Conservation (phyloP, 768 basidiomycete genomes). For the Kwoniella dejecticola region DNA sequence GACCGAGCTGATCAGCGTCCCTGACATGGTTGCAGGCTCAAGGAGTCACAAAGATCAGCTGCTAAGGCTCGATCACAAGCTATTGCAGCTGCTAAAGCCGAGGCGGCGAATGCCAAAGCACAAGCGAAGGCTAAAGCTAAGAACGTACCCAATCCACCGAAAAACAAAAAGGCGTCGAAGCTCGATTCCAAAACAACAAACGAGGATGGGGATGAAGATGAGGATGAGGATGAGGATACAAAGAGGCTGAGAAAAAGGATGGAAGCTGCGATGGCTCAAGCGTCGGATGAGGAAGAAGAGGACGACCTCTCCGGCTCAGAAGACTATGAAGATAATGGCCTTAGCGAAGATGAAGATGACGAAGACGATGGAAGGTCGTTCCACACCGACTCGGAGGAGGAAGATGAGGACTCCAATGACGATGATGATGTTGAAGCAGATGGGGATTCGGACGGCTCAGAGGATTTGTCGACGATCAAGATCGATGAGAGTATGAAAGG, state of each 20-base stretch:
- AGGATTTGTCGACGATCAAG: slow-evolving; percentile 12
- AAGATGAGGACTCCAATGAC: slow-evolving; percentile 1
- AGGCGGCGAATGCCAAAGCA: not conserved
- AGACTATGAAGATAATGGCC: slow-evolving; percentile 4
- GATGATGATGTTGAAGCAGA: slow-evolving; percentile 12
- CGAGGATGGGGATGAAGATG: slow-evolving; percentile 19
- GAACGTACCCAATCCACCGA: slow-evolving; percentile 19
- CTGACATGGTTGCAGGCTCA: not conserved
- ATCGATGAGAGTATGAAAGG: slow-evolving; percentile 12
- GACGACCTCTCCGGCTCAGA: not conserved
- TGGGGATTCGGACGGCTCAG: slow-evolving; percentile 20
- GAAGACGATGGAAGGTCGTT: slow-evolving; percentile 11
- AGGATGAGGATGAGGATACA: slow-evolving; percentile 28
- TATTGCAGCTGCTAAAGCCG: slow-evolving; percentile 18
- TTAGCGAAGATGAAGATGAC: not conserved
- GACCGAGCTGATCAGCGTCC: not conserved
- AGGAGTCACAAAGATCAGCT: slow-evolving; percentile 8
- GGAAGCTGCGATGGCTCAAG: slow-evolving; percentile 35
- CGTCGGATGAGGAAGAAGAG: slow-evolving; percentile 25
- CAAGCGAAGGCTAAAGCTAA: slow-evolving; percentile 12
- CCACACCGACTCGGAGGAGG: slow-evolving; percentile 20
- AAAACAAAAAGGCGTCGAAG: not conserved
- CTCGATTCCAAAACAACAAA: not conserved
- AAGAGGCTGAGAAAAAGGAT: slow-evolving; percentile 20
- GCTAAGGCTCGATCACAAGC: slow-evolving; percentile 22